Evolutionary conservation across 1,284 basidiomycete genomes (phyloP).

Genomic region (Coniferiporia sulphurascens): DNA sequence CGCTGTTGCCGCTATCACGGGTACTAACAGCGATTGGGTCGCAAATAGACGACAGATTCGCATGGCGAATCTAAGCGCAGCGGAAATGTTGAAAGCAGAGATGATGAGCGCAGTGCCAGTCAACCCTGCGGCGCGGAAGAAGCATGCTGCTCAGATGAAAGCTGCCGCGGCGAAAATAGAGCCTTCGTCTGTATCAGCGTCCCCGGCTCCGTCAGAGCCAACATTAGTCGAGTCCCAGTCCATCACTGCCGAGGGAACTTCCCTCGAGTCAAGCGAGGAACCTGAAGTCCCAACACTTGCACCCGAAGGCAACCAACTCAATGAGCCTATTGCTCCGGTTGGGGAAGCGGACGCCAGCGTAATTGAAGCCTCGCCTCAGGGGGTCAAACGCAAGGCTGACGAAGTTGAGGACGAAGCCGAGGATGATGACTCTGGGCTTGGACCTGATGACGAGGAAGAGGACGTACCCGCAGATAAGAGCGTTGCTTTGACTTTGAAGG

Average conservation of each 20-base stretch:
- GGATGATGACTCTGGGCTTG: constrained; percentile 45
- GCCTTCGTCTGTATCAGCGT: background rate
- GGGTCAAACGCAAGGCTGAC: constrained; percentile 69
- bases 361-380: constrained; percentile 29
- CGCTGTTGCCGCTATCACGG: constrained; percentile 61
- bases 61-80: constrained; percentile 95
- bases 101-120: constrained; percentile 65
- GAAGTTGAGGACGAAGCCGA: constrained; percentile 42
- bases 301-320: constrained; percentile 3
- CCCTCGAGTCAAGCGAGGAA: background rate
- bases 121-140: constrained; percentile 31
- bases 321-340: background rate
- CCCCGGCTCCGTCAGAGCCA: background rate
- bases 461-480: constrained; percentile 31
- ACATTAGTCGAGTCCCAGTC: background rate
- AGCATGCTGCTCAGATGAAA: background rate
- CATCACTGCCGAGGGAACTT: background rate
- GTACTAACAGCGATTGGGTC: constrained; percentile 83
- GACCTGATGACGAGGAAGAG: constrained; percentile 40
- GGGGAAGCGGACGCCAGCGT: background rate
- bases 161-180: background rate
- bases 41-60: constrained; percentile 85
- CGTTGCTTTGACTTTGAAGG: constrained; percentile 53
- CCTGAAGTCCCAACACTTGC: background rate
- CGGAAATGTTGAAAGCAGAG: constrained; percentile 90